phyloP scores from a whole-genome alignment of 1,284 basidiomycete species.

The Ustilago trichophora region DNA sequence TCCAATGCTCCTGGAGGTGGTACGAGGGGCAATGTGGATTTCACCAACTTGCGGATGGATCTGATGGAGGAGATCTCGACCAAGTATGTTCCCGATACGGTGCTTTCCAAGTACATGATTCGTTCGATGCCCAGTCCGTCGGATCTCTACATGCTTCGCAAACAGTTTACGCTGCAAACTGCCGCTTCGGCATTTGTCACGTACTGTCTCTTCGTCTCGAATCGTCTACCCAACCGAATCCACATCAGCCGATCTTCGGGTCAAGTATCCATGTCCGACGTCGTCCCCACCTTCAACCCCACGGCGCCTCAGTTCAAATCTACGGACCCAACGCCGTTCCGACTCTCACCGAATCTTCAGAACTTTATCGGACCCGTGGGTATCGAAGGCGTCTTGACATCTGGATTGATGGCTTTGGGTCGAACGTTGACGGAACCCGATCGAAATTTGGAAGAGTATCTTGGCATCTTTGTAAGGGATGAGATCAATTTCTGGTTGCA shows the following conservation, averaged over 20 bases:
- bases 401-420: slow-evolving; percentile 89
- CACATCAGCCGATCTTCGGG: slow-evolving; percentile 79
- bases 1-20: no score
- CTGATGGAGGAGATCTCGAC: slow-evolving; percentile 86
- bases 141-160: slow-evolving; percentile 95
- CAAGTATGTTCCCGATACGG: slow-evolving; percentile 90
- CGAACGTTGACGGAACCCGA: slow-evolving; percentile 90
- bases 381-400: slow-evolving; percentile 87
- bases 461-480: slow-evolving; percentile 89
- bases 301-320: slow-evolving; percentile 78
- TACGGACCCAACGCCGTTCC: slow-evolving; percentile 91
- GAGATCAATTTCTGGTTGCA: slow-evolving; percentile 81
- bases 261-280: slow-evolving; percentile 61
- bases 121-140: slow-evolving; percentile 83
- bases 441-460: slow-evolving; percentile 85
- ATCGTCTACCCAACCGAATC: slow-evolving; percentile 85
- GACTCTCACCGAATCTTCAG: slow-evolving; percentile 96
- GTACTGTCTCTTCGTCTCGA: slow-evolving; percentile 84
- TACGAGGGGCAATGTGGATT: slow-evolving; percentile 70
- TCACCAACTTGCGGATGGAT: slow-evolving; percentile 81
- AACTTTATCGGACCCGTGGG: slow-evolving; percentile 87
- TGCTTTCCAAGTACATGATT: slow-evolving; percentile 89
- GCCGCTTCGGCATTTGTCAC: slow-evolving; percentile 92
- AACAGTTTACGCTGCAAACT: slow-evolving; percentile 91
- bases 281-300: slow-evolving; percentile 68